Evolutionary conservation across 2,329 filamentous ascomycete genomes (phyloP).

Genomic region (Fusarium sp.): DNA sequence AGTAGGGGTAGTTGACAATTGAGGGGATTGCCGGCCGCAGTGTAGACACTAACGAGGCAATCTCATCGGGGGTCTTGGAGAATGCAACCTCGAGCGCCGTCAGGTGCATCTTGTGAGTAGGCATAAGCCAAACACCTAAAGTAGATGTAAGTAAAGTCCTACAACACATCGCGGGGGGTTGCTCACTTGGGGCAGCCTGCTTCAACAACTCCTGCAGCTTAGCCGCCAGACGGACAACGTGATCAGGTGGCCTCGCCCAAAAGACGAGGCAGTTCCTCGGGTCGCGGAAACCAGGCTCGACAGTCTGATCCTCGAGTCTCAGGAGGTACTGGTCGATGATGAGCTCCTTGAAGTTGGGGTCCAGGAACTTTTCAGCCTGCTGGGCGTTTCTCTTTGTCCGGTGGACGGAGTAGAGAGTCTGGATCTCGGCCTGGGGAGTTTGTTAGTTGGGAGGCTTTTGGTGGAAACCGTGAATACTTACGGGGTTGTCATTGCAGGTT

Average conservation of each 20-base stretch:
- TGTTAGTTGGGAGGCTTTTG: background rate
- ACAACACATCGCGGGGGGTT: background rate
- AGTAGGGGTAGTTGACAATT: conserved; percentile 74
- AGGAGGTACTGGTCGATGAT: conserved; percentile 80
- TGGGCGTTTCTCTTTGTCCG: conserved; percentile 79
- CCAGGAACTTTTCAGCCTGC: conserved; percentile 79
- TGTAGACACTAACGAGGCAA: conserved; percentile 68
- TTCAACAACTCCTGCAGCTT: conserved; percentile 75
- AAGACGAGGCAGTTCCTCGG: conserved; percentile 85
- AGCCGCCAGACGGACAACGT: conserved; percentile 74
- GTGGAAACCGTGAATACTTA: conserved; percentile 51
- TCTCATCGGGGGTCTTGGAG: conserved; percentile 76
- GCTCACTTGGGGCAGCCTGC: conserved; percentile 75
- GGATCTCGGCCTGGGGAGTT: conserved; percentile 68
- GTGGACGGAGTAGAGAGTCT: conserved; percentile 78
- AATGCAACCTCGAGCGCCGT: conserved; percentile 89
- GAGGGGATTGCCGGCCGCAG: conserved; percentile 66
- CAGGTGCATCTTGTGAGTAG: conserved; percentile 80
- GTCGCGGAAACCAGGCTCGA: conserved; percentile 78
- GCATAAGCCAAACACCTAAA: conserved; percentile 87
- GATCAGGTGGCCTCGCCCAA: conserved; percentile 84
- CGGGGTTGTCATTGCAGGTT: conserved; percentile 73
- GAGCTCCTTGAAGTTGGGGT: conserved; percentile 74
- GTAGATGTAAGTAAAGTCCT: background rate
- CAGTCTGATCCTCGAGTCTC: conserved; percentile 70